Evolutionary conservation across 2,329 filamentous ascomycete species (phyloP), one percentile per base, ranked within the genome.

Genomic region (Furcasterigmium sp.): DNA sequence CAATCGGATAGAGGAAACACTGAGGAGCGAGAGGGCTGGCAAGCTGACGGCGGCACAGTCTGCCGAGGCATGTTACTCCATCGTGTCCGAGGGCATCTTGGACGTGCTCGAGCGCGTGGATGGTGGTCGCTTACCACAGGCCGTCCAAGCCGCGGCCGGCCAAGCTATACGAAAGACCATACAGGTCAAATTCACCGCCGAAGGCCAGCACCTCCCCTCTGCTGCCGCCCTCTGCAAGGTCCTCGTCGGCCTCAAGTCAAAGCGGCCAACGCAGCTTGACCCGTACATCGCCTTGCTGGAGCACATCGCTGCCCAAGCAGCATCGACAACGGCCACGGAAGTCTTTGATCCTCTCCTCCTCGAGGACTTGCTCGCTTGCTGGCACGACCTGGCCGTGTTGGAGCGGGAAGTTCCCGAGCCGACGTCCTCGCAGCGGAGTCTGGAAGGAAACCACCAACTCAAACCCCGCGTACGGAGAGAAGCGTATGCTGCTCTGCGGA

Each of bases 351-450:
- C 44, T 10, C 23, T 20, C 8, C 18, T 45, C 15, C 38, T 59
- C 32, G 42, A 53, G 0, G 61, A 66, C 46, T 51, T 67, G 5
- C 30, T 64, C 23, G 53, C 54, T 11, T 44, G 67, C 41, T 68
- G 65, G 65, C 58, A 59, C 50, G 60, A 64, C 43, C 45, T 66
- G 13, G 63, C 65, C 2, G 59, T 62, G 4, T 35, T 19, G 37
- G 50, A 8, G n/a, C 32, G 32, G 7, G 17, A 9, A 6, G n/a
- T 5, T 4, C 2, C 32, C 9, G 32, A 7, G 7, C 8, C 15
- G 15, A 7, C 6, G 3, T 17, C 23, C 32, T 4, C 23, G 23
- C 7, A 26, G 23, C 23, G 7, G 23, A 7, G 7, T 7, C 23
- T 26, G 11, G 23, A 26, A 7, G 23, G 7, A 11, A 26, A 11